Base-by-base conservation (phyloP, 2,329 filamentous ascomycete species). In the Botrytis medusae region DNA sequence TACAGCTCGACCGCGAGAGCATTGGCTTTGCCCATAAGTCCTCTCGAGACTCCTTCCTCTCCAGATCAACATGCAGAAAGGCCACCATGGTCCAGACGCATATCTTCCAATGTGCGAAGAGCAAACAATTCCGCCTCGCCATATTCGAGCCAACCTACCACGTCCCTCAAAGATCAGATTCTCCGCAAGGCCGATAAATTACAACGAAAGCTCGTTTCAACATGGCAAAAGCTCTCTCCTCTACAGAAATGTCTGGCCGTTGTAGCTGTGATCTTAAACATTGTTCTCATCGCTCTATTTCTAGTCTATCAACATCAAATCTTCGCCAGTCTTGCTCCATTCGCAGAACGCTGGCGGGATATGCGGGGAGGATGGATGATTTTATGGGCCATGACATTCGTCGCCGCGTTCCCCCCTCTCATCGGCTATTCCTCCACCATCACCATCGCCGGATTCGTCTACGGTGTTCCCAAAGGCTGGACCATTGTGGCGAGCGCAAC, bases 241-340 rank as follows among this genome's bases (percentile, higher is more conserved):
- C 79, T 89, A 72, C 91, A 97, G 82, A 88, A 88, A 77, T 82
- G 89, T 10, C 84, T 90, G 32, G 85, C 91, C 32, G 81, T 87
- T 20, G 74, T 86, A 4, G 88, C 84, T 37, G 83, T 85, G 14
- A 67, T 92, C 25, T 80, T 86, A 0, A 76, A 77, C 29, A 74
- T 85, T n/a, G 84, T 88, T 14, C 79, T 93, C 20, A 84, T 86
- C 42, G 84, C 97, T 71, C 83, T 94, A 7, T 91, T 93, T 81
- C 84, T 97, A 72, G 82, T 95, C 75, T 96, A 93, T 85, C 93
- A 91, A 76, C 91, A 95, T 81, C 84, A 87, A 76, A 91, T 98
- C 81, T 97, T 98, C 84, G 86, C 88, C 48, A 90, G 87, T 82
- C 85, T 98, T 72, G 88, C 87, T 20, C 93, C 94, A 10, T 83